Evolutionary conservation across 805 yeast genomes (phyloP).

Genomic region (Ascoidea rubescens): DNA sequence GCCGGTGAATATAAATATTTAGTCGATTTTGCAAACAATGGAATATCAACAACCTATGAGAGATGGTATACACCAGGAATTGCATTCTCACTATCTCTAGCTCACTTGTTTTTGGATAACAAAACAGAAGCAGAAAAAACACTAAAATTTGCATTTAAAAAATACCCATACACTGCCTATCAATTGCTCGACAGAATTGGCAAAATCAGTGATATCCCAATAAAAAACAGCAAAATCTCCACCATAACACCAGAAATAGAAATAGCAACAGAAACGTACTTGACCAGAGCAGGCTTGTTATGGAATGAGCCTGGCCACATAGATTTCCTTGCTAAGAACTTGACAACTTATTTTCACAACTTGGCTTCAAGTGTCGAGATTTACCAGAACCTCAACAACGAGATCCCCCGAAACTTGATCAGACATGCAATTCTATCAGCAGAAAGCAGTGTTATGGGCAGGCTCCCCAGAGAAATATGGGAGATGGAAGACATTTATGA

Average conservation of each 20-base stretch:
- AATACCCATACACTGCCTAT: constrained; percentile 45
- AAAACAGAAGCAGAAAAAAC: constrained; percentile 30
- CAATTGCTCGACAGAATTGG: constrained; percentile 36
- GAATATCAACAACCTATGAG: constrained; percentile 39
- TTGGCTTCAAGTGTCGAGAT: constrained; percentile 6
- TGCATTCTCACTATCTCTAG: constrained; percentile 50
- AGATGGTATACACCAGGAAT: constrained; percentile 67
- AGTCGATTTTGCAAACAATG: constrained; percentile 39
- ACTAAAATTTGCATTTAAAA: constrained; percentile 34
- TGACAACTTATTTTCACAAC: constrained; percentile 12
- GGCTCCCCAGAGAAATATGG: constrained; percentile 51
- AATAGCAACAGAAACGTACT: background rate
- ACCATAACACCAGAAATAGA: background rate
- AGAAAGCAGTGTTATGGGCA: constrained; percentile 58
- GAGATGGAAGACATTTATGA: constrained; percentile 47
- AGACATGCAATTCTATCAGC: constrained; percentile 61
- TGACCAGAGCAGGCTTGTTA: constrained; percentile 34
- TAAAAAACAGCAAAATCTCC: background rate
- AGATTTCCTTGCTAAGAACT: constrained; percentile 34
- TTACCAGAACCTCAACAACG: no score
- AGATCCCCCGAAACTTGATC: constrained; percentile 44
- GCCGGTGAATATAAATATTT: constrained; percentile 53
- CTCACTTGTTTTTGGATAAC: constrained; percentile 33
- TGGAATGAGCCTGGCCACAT: constrained; percentile 38
- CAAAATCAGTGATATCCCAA: background rate